Conservation (phyloP, 1,284 basidiomycete genomes). For the Xanthoconium separans region DNA sequence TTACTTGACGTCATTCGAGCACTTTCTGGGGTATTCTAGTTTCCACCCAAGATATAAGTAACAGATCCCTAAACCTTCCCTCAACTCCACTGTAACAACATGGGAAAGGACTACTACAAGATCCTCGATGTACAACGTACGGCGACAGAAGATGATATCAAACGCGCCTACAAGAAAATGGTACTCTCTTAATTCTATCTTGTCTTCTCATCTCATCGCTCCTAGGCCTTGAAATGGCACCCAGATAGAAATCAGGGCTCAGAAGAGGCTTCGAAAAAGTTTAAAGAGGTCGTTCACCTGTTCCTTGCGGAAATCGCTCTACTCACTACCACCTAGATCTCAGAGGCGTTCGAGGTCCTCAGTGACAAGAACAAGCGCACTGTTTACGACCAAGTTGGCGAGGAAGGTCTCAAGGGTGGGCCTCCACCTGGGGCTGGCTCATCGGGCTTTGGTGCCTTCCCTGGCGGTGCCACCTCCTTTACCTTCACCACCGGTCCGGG, state of each 20-base stretch:
- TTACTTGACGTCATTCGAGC: conserved; percentile 31
- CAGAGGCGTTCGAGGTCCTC: conserved; percentile 96
- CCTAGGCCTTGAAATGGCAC: conserved; percentile 85
- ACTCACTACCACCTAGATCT: conserved; percentile 53
- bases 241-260: conserved; percentile 86
- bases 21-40: conserved; percentile 24
- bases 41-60: too few species aligned
- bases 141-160: conserved; percentile 83
- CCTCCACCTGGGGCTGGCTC: conserved; percentile 45
- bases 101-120: conserved; percentile 85
- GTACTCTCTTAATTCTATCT: conserved; percentile 36
- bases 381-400: conserved; percentile 94
- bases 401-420: conserved; percentile 88
- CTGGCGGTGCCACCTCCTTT: conserved; percentile 55
- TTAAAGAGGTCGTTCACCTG: conserved; percentile 74
- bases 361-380: conserved; percentile 92
- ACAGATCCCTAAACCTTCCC: neutral
- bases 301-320: fast-evolving
- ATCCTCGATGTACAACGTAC: conserved; percentile 71
- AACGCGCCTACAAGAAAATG: conserved; percentile 82
- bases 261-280: conserved; percentile 86
- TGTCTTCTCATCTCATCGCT: conserved; percentile 40
- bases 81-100: conserved; percentile 27
- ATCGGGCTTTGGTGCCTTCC: conserved; percentile 52
- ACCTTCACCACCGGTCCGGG: conserved; percentile 58